These are phyloP conservation scores for Trichomonas tenax DNA, from an alignment of 208 protist genomes.

Conservation along the genomic window DNA sequence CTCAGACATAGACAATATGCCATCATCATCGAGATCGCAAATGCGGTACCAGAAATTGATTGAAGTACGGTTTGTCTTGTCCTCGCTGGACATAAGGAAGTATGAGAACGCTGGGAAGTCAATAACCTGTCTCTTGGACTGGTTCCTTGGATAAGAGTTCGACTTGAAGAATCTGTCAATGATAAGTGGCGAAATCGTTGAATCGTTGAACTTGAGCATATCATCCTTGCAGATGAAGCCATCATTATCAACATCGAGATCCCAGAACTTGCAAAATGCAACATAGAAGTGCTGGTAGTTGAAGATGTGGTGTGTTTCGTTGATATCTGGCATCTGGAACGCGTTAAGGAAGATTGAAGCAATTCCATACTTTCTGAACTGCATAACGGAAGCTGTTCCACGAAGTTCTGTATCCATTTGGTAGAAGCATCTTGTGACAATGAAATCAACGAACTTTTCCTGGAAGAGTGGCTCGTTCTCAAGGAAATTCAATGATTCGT, in stretches of 20 bases:
- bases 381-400: not conserved
- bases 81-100: not conserved
- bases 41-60: not conserved
- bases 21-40: constrained; percentile 13
- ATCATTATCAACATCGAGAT: not conserved
- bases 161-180: not conserved
- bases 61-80: not conserved
- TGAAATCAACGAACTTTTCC: constrained; percentile 15
- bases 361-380: not conserved
- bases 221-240: not conserved
- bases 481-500: not conserved
- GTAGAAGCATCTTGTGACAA: not conserved
- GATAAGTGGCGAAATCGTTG: not conserved
- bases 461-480: not conserved
- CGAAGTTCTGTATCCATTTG: not conserved
- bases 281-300: constrained; percentile 22
- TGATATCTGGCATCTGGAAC: not conserved
- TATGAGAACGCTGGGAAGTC: not conserved
- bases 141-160: not conserved
- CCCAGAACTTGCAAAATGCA: constrained; percentile 10
- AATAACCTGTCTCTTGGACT: not conserved
- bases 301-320: not conserved
- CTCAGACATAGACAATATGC: not conserved
- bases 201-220: not conserved
- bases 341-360: not conserved